These are phyloP conservation scores for Podospora pseudocomata DNA, from an alignment of 495 filamentous ascomycete genomes.

Conservation along the genomic window DNA sequence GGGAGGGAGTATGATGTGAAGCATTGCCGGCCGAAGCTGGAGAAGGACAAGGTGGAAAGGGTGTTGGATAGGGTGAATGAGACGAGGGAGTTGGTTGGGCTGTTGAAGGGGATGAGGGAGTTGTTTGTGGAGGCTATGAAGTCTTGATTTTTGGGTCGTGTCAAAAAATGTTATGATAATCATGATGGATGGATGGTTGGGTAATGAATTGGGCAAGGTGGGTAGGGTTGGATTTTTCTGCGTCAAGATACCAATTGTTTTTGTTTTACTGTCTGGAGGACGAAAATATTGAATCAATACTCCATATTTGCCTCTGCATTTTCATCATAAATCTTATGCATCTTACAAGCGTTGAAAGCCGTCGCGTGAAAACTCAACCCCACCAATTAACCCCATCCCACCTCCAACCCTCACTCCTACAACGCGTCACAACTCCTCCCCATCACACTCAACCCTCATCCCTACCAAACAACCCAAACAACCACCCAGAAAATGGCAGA, in stretches of 20 bases:
- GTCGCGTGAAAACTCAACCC: neutral
- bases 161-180: neutral
- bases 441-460: neutral
- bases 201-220: neutral
- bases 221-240: neutral
- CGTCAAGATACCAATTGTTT: neutral
- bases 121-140: slow-evolving; percentile 66
- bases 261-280: neutral
- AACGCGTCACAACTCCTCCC: neutral
- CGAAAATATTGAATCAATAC: neutral
- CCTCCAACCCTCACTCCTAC: neutral
- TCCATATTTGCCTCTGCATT: neutral
- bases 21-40: slow-evolving; percentile 73
- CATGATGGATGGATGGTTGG: neutral
- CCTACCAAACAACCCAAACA: neutral
- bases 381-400: neutral
- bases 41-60: slow-evolving; percentile 65
- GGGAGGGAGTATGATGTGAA: slow-evolving; percentile 80
- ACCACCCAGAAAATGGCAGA: slow-evolving; percentile 43
- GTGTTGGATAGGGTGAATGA: slow-evolving; percentile 78
- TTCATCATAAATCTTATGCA: neutral
- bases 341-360: neutral
- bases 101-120: slow-evolving; percentile 90
- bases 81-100: slow-evolving; percentile 69
- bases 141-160: slow-evolving; percentile 26